phyloP scores from a whole-genome alignment of 495 filamentous ascomycete genomes.

The Halenospora varia region DNA sequence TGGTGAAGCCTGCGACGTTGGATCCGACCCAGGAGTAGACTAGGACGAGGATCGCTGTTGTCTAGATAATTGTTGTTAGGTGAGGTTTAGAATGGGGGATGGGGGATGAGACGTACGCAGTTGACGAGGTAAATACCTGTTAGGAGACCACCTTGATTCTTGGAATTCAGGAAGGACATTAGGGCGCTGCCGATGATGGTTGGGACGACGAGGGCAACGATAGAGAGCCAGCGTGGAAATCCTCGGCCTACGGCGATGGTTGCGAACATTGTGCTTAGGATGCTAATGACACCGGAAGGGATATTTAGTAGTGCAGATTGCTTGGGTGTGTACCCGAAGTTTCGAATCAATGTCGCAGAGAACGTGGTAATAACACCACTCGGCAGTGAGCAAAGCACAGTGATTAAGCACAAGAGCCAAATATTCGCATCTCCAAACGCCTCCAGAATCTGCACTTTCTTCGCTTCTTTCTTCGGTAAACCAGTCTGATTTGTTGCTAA shows the following conservation, averaged over 20 bases:
- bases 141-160: not conserved
- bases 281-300: too few species aligned
- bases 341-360: too few species aligned
- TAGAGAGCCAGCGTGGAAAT: not conserved
- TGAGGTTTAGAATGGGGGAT: not conserved
- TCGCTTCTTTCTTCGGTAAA: constrained; percentile 26
- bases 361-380: too few species aligned
- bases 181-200: not conserved
- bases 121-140: not conserved
- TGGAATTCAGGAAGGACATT: not conserved
- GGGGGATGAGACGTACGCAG: not conserved
- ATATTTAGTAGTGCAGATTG: too few species aligned
- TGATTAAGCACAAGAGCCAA: constrained; percentile 25
- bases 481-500: constrained; percentile 30
- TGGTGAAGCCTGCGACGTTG: not conserved
- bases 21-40: not conserved
- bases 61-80: not conserved
- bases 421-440: constrained; percentile 36
- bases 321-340: too few species aligned
- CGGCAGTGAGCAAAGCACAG: too few species aligned
- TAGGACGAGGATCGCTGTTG: not conserved
- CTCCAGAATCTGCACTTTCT: constrained; percentile 30
- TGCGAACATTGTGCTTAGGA: not conserved
- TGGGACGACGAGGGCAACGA: not conserved
- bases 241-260: not conserved